A percentile compares a stretch with the other conserved stretches of the same genome.
phyloP scores from a whole-genome alignment of 441 rosid species.

The Metrosideros polymorpha region DNA sequence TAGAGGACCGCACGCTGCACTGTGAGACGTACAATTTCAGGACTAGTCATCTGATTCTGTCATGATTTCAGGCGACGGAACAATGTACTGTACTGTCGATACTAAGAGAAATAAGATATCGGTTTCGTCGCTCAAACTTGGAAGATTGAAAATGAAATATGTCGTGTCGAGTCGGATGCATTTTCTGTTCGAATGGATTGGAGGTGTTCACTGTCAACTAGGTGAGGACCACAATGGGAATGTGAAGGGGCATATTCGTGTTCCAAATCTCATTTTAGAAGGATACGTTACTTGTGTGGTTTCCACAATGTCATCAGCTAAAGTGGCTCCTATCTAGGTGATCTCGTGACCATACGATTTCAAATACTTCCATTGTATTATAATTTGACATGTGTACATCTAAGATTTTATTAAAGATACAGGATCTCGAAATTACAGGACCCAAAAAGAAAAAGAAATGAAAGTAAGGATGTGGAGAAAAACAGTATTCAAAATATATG shows the following conservation, averaged over 20 bases:
- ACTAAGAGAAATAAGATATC: not conserved
- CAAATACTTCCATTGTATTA: not conserved
- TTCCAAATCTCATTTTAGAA: not conserved
- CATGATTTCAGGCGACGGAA: not conserved
- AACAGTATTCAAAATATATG: not conserved
- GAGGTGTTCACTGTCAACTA: not conserved
- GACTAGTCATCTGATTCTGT: not conserved
- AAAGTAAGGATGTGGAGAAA: not conserved
- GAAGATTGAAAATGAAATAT: not conserved
- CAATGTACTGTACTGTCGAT: not conserved
- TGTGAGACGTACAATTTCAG: not conserved
- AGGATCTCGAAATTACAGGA: not conserved
- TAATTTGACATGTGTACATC: not conserved
- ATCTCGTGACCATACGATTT: not conserved
- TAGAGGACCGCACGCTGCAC: not conserved
- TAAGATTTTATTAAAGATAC: not conserved
- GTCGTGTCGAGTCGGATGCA: not conserved
- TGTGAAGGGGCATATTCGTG: not conserved
- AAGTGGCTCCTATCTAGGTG: not conserved
- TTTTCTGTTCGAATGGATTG: not conserved
- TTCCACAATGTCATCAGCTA: not conserved
- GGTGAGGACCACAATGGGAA: not conserved
- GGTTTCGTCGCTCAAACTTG: not conserved
- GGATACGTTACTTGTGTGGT: not conserved
- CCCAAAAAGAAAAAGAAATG: accelerated